Evolutionary conservation across 2,329 filamentous ascomycete species (phyloP), one percentile per base, ranked within the genome.

Genomic region (Paraphoma sp.): DNA sequence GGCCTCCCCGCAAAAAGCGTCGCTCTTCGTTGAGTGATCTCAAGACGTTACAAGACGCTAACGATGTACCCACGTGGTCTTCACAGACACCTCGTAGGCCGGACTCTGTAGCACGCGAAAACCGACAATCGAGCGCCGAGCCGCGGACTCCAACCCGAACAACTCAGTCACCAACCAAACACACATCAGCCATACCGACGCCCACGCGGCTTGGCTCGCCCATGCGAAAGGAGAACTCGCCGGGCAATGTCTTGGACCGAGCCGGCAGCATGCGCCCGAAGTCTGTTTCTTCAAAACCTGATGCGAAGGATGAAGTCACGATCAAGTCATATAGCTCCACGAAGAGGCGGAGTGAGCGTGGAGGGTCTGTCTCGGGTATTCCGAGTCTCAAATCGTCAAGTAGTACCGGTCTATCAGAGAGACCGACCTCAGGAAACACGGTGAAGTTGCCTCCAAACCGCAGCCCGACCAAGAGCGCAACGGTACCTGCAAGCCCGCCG

Each of bases 11-110:
- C 59, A 93, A 89, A 79, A 97, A 96, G 80, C 86, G 94, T 53
- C 88, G 94, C 72, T 97, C 93, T 78, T 97, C 93, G 28, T 80
- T 98, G 42, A 97, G 93, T 4, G 94, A 98, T 74, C 82, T 98
- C 46, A 90, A 87, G 64, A 84, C 81, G 53, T 80, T 91, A 16
- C 88, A 94, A 78, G 83, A 86, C 53, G 82, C 72, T 70, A 62
- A 88, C 54, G 60, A 76, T 60, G 65, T 70, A 38, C 74, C 75
- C 46, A 66, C 65, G 58, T 78, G 74, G 75, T 74, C 72, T 43
- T 70, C 75, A 43, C 71, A 76, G 67, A 75, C 73, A 64, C 74
- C 75, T 59, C 70, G 65, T 43, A 64, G 65, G 50, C 62, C 63
- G 16, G 71, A 72, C 10, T 67, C 69, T 44, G 52, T 61, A 8